phyloP scores from a whole-genome alignment of 257 asterid species.

The Capsicum pubescens region DNA sequence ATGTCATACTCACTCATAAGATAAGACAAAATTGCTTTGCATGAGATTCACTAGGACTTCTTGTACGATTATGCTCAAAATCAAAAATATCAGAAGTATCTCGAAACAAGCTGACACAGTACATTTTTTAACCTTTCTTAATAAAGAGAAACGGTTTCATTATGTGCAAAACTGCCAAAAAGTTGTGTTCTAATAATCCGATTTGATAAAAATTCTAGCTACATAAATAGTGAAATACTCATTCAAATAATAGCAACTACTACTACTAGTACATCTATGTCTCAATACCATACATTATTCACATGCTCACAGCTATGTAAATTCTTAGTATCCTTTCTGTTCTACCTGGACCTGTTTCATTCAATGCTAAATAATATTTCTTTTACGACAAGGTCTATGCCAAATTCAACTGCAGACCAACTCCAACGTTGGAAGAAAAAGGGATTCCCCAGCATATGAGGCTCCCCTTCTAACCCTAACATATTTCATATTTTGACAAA shows the following conservation, averaged over 20 bases:
- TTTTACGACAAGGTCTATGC: background rate
- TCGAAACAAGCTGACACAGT: background rate
- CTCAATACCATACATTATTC: background rate
- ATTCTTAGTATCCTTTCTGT: background rate
- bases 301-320: background rate
- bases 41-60: background rate
- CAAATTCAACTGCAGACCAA: background rate
- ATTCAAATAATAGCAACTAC: background rate
- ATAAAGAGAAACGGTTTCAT: background rate
- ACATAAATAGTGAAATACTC: background rate
- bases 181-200: background rate
- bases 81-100: background rate
- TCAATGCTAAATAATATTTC: background rate
- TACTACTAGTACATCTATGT: background rate
- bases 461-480: too few species aligned
- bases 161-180: background rate
- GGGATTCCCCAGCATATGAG: constrained; percentile 1
- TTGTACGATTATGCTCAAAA: background rate
- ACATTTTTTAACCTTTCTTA: constrained; percentile 5
- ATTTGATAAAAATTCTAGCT: background rate
- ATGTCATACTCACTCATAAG: background rate
- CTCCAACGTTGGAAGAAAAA: background rate
- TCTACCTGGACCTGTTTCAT: background rate
- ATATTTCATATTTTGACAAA: too few species aligned
- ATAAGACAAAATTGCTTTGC: constrained; percentile 15